Evolutionary conservation across 768 basidiomycete species (phyloP).

Genomic region (Exidia glandulosa): DNA sequence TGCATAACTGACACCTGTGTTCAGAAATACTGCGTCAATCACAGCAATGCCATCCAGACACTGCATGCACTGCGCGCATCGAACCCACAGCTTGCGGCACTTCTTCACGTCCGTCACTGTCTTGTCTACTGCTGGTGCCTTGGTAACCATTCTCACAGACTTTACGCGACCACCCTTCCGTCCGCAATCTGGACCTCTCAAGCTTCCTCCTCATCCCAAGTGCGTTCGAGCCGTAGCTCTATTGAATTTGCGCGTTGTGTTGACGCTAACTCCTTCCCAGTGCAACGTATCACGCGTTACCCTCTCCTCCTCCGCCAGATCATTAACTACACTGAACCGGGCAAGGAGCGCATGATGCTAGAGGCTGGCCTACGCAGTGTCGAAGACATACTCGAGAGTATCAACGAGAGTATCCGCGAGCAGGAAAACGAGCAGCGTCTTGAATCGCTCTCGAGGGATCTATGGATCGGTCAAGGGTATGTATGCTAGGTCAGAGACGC

Average conservation of each 20-base stretch:
- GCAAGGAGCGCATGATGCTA: conserved; percentile 49
- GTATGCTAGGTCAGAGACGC: conserved; percentile 10
- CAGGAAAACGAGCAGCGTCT: conserved; percentile 76
- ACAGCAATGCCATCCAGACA: conserved; percentile 62
- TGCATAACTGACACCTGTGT: not conserved
- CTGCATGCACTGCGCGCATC: conserved; percentile 62
- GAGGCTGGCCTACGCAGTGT: conserved; percentile 46
- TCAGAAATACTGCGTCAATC: conserved; percentile 87
- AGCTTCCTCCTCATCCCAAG: conserved; percentile 89
- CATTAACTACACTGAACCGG: conserved; percentile 62
- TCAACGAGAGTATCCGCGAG: conserved; percentile 83
- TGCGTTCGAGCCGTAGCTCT: conserved; percentile 25
- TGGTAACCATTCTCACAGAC: conserved; percentile 40
- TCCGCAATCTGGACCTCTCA: conserved; percentile 76
- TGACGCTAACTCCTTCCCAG: conserved; percentile 24
- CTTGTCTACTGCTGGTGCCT: conserved; percentile 1
- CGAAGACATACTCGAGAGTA: conserved; percentile 61
- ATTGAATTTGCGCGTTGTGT: not conserved
- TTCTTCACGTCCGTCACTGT: conserved; percentile 46
- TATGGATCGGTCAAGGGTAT: conserved; percentile 84
- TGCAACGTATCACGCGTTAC: conserved; percentile 94
- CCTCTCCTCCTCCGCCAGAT: conserved; percentile 82
- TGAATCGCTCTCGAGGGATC: conserved; percentile 55
- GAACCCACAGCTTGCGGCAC: conserved; percentile 51
- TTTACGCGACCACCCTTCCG: conserved; percentile 65